Percentiles rank a stretch among this genome's conserved stretches.
phyloP scores from a whole-genome alignment of 331 rosid species.

The Phaseolus coccineus region DNA sequence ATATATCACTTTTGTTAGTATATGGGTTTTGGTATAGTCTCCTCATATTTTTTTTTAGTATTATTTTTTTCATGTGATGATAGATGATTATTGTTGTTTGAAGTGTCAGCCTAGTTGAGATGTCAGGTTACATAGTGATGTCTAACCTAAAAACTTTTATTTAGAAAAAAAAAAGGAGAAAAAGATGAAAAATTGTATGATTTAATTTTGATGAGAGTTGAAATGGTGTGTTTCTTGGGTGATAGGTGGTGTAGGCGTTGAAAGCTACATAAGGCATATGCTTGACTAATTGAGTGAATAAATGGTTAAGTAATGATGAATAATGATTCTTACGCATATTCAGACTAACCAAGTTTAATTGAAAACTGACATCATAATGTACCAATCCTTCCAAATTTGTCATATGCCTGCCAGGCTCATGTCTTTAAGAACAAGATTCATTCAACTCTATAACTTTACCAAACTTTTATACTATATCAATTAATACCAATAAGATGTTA shows the following conservation, averaged over 20 bases:
- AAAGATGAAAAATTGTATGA: too few species aligned
- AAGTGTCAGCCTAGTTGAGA: too few species aligned
- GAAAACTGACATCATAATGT: slow-evolving; percentile 44
- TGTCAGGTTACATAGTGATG: too few species aligned
- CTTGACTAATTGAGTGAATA: slow-evolving; percentile 45
- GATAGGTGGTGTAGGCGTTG: slow-evolving; percentile 25
- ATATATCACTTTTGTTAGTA: too few species aligned
- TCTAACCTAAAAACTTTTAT: too few species aligned
- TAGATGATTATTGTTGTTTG: too few species aligned
- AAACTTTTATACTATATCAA: slow-evolving; percentile 32
- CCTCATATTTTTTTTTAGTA: too few species aligned
- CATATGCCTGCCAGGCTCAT: slow-evolving; percentile 18
- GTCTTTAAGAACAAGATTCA: slow-evolving; percentile 49
- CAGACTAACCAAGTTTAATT: slow-evolving; percentile 38
- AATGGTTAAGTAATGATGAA: slow-evolving; percentile 47
- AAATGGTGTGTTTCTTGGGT: slow-evolving; percentile 11
- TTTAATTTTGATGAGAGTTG: neutral
- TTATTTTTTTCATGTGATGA: too few species aligned
- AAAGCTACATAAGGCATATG: slow-evolving; percentile 35
- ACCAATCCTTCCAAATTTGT: slow-evolving; percentile 37
- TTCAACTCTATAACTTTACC: slow-evolving; percentile 4
- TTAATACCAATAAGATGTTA: neutral
- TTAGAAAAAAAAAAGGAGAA: too few species aligned
- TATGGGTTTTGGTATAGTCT: too few species aligned
- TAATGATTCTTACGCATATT: slow-evolving; percentile 45